Evolutionary conservation across 495 filamentous ascomycete genomes (phyloP), one percentile per base, ranked within the genome.

Genomic region (Penicillium subrubescens): DNA sequence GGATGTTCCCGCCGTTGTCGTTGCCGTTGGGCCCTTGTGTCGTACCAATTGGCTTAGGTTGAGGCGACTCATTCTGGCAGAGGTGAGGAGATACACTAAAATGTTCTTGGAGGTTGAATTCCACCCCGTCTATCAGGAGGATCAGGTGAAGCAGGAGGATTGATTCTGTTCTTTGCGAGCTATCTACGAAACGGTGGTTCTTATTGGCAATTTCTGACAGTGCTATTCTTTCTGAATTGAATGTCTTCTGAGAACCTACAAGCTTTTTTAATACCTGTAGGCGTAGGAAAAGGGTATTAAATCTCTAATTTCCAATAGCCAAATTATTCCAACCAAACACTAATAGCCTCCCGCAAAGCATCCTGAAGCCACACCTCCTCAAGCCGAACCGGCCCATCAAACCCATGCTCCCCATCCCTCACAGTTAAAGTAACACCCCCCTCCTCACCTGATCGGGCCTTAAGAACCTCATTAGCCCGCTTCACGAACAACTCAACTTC

Each of bases 321-420:
- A 5, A 10, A 41, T 39, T 34, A 59, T 21, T 70, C 68, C 29
- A 77, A 62, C 71, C 74, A 73, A 50, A 61, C 57, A 48, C 59
- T 29, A 33, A 75, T 55, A 23, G 69, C 64, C 33, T 21, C 25
- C 39, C 59, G 59, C 5, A 75, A 54, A 12, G 55, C 58, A 19
- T 72, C 63, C 41, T 54, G 39, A 39, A 73, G 25, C 71, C 72
- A 76, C 48, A 17, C 31, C 57, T 74, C 70, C 15, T 63, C 57
- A 14, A 67, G 53, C 11, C 62, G 52, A 31, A 60, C 33, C 7
- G 50, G 43, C 1, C 2, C 21, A 69, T 77, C 72, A 68, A 75
- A 75, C 23, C 74, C 74, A 75, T 76, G 74, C 4, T 62, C 62
- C 2, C 74, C 74, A 23, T 72, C 68, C 34, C 62, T 33, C 14